These are phyloP conservation scores for Claviceps arundinis DNA, from an alignment of 2,329 filamentous ascomycete genomes.

Conservation along the genomic window DNA sequence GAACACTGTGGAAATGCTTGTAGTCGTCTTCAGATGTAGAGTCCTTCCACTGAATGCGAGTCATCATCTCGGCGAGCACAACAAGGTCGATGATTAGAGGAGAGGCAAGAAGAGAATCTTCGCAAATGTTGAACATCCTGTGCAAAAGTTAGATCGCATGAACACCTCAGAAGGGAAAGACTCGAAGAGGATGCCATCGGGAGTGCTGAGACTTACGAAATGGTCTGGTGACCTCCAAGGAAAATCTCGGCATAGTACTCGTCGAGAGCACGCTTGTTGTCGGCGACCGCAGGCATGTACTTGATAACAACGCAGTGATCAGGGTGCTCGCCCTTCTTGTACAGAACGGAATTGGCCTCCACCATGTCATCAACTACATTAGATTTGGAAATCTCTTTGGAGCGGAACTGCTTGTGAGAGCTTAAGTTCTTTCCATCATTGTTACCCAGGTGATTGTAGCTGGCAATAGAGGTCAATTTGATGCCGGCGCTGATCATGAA, in stretches of 20 bases:
- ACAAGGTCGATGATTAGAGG: conserved; percentile 96
- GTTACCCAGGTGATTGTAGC: conserved; percentile 99
- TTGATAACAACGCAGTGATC: conserved; percentile 99
- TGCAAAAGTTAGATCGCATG: conserved; percentile 7
- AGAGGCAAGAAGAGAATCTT: conserved; percentile 91
- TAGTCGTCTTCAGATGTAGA: conserved; percentile 50
- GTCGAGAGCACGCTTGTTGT: conserved; percentile 97
- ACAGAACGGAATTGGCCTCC: conserved; percentile 81
- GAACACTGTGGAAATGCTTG: conserved; percentile 91
- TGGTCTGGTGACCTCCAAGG: conserved; percentile 95
- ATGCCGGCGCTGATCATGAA: conserved; percentile 98
- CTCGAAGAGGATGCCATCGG: not conserved
- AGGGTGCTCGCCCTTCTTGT: conserved; percentile 84
- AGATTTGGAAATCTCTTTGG: conserved; percentile 98
- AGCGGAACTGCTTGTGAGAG: conserved; percentile 96
- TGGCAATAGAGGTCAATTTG: conserved; percentile 95
- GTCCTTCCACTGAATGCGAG: conserved; percentile 84
- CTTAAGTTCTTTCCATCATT: conserved; percentile 98
- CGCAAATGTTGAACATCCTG: conserved; percentile 95
- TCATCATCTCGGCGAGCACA: conserved; percentile 93
- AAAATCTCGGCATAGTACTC: conserved; percentile 99
- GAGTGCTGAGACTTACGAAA: conserved; percentile 44
- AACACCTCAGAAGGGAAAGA: not conserved
- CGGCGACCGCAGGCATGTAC: conserved; percentile 98
- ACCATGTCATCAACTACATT: conserved; percentile 99